These are phyloP conservation scores for Canariomyces notabilis DNA, from an alignment of 2,329 filamentous ascomycete genomes.

Conservation along the genomic window DNA sequence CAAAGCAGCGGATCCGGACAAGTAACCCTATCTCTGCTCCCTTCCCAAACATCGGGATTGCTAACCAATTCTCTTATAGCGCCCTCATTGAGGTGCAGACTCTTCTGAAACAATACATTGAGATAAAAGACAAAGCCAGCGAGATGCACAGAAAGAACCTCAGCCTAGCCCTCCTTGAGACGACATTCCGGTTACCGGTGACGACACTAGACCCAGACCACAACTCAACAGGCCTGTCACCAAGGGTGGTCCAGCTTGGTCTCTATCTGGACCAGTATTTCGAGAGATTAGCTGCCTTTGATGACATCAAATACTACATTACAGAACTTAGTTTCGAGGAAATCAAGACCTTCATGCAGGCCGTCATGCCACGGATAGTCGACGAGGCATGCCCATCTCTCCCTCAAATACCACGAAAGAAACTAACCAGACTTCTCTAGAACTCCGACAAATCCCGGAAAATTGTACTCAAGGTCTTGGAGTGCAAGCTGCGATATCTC, in stretches of 20 bases:
- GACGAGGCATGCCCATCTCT: slow-evolving; percentile 27
- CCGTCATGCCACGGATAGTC: slow-evolving; percentile 32
- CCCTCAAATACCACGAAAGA: neutral
- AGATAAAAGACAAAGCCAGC: slow-evolving; percentile 24
- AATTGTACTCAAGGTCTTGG: slow-evolving; percentile 30
- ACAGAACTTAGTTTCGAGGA: slow-evolving; percentile 39
- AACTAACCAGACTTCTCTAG: slow-evolving; percentile 10
- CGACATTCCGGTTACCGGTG: slow-evolving; percentile 27
- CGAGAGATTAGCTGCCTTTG: slow-evolving; percentile 35
- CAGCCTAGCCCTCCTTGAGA: slow-evolving; percentile 30
- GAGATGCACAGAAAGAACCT: slow-evolving; percentile 34
- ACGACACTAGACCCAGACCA: slow-evolving; percentile 15
- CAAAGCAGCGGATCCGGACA: slow-evolving; percentile 25
- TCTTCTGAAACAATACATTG: slow-evolving; percentile 26
- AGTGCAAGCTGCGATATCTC: slow-evolving; percentile 42
- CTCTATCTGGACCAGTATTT: slow-evolving; percentile 32
- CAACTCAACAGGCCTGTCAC: slow-evolving; percentile 15
- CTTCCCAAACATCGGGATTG: neutral
- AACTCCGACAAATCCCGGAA: slow-evolving; percentile 16
- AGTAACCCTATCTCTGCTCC: slow-evolving; percentile 16
- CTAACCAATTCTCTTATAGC: slow-evolving; percentile 14
- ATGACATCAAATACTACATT: slow-evolving; percentile 43
- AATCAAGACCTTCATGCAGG: slow-evolving; percentile 35
- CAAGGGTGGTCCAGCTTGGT: slow-evolving; percentile 31
- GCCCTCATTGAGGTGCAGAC: slow-evolving; percentile 28